Evolutionary conservation across 768 basidiomycete genomes (phyloP).

Genomic region (Hortiboletus campestris): DNA sequence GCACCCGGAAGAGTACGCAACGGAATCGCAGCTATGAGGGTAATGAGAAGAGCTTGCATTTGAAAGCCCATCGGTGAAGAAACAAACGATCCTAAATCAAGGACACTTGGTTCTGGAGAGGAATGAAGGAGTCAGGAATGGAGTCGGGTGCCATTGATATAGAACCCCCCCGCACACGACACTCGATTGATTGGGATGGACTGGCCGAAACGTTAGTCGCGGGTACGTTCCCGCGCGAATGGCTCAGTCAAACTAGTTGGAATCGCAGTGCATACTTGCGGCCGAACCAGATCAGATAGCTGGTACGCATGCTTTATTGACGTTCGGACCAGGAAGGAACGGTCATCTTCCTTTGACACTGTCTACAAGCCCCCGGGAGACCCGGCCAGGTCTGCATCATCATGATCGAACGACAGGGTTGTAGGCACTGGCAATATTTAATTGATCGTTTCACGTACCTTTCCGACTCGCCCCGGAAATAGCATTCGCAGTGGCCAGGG

Average conservation of each 20-base stretch:
- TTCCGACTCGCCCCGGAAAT: too few species aligned
- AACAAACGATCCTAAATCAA: neutral
- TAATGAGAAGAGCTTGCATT: constrained; percentile 25
- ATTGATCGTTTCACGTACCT: too few species aligned
- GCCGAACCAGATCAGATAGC: too few species aligned
- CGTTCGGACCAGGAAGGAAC: too few species aligned
- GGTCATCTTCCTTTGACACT: too few species aligned
- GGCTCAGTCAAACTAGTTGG: neutral
- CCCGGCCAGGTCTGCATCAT: too few species aligned
- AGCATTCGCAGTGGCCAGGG: too few species aligned
- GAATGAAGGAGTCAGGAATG: neutral
- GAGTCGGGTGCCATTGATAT: constrained; percentile 2
- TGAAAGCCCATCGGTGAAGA: neutral
- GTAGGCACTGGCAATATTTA: too few species aligned
- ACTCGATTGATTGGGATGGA: neutral
- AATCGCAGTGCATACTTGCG: neutral
- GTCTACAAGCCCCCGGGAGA: too few species aligned
- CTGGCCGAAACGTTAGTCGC: too few species aligned
- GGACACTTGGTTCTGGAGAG: neutral
- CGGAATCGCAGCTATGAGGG: constrained; percentile 27
- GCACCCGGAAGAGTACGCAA: constrained; percentile 32
- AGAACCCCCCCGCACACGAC: neutral
- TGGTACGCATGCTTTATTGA: too few species aligned
- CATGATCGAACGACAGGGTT: too few species aligned
- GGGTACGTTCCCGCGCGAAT: neutral